phyloP scores from a whole-genome alignment of 1,139 yeast genomes.

The Magnusiomyces suaveolens region DNA sequence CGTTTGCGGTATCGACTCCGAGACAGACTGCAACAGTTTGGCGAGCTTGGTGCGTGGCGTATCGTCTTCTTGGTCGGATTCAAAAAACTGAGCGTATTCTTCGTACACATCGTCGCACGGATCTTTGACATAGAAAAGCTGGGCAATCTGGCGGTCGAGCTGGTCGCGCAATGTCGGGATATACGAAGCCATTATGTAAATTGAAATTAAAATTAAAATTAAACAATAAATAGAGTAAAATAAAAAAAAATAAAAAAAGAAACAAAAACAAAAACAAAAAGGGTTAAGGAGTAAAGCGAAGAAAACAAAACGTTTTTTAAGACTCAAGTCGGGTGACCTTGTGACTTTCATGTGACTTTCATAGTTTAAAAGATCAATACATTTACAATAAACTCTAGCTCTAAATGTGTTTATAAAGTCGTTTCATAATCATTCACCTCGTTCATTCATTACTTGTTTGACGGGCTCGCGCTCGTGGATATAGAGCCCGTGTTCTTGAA shows the following conservation, averaged over 20 bases:
- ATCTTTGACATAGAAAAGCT: background rate
- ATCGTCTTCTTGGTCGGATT: background rate
- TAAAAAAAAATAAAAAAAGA: background rate
- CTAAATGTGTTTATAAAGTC: background rate
- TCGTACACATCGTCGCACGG: background rate
- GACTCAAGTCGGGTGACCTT: too few relatives aligned
- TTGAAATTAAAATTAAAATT: background rate
- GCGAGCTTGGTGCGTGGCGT: background rate
- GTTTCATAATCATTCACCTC: constrained; percentile 19
- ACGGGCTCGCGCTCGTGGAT: constrained; percentile 86
- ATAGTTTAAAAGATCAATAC: too few relatives aligned
- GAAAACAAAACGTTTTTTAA: too few relatives aligned
- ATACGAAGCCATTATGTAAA: background rate
- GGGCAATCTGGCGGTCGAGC: background rate
- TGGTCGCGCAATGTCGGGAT: background rate
- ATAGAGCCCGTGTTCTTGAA: constrained; percentile 83
- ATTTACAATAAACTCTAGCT: background rate
- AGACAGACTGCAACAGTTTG: background rate
- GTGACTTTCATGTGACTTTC: too few relatives aligned
- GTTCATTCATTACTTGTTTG: constrained; percentile 60
- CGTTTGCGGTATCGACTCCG: background rate
- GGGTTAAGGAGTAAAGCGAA: too few relatives aligned
- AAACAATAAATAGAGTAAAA: background rate
- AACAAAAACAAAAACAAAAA: background rate
- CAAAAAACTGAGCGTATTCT: background rate